Evolutionary conservation across 768 basidiomycete species (phyloP), one percentile per base, ranked within the genome.

Genomic region (Tulasnella sp.): DNA sequence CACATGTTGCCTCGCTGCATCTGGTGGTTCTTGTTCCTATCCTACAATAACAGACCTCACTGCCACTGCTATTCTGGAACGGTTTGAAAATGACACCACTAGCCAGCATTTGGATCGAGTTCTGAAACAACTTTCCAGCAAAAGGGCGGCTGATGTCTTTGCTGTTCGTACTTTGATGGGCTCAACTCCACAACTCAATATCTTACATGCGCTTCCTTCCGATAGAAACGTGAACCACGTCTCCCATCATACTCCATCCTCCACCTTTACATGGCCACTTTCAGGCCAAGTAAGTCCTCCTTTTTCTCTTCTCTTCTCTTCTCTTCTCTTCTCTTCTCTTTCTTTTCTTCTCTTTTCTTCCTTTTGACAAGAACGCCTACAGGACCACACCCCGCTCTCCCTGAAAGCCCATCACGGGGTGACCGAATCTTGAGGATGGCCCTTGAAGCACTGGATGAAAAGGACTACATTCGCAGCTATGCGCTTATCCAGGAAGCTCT

Each of bases 261-360:
- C 58, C 81, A 83, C 10, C 86, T 92, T 0, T 99, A 98, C 70
- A 90, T 98, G 63, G 83, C 89, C 53, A 93, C 95, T 7, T 98
- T 98, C 83, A 80, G 95, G 57, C 71, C 81, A 51, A 81, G 89
- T 86, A 59, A 58, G 83, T 71, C n/a, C n/a, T n/a, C n/a, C n/a
- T n/a, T n/a, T n/a, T n/a, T n/a, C n/a, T n/a, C n/a, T n/a, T n/a
- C n/a, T n/a, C n/a, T n/a, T n/a, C n/a, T n/a, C n/a, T n/a, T n/a
- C n/a, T n/a, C n/a, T n/a, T 20, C n/a, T 16, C 9, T 19, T 48
- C 12, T 37, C 12, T 27, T 19, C 7, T 12, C 19, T 12, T 35
- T 12, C 15, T 44, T 12, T 34, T n/a, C 15, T 19, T 16, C 10
- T 15, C 13, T 20, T 5, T 28, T 32, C 5, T 32, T 19, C 48